A percentile compares a stretch with the other conserved stretches of the same genome.
Evolutionary conservation across 805 yeast species (phyloP).

Genomic region (Ogataea allantospora): DNA sequence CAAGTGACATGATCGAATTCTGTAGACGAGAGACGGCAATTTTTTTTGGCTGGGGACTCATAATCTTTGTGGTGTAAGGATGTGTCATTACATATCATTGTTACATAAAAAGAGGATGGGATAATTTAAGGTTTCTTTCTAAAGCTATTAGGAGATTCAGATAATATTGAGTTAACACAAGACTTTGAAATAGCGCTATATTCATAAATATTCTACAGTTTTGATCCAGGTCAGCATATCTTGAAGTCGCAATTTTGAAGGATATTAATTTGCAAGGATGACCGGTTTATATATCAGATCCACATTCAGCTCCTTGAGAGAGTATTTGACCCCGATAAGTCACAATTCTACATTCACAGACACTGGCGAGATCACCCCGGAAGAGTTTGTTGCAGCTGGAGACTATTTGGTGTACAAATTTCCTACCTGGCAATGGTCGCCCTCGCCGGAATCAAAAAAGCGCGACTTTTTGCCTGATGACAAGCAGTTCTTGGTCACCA

Average conservation of each 20-base stretch:
- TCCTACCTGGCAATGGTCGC: constrained; percentile 95
- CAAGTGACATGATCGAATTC: constrained; percentile 13
- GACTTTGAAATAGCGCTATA: constrained; percentile 1
- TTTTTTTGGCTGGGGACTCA: not conserved
- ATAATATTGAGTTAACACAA: not conserved
- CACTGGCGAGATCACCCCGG: constrained; percentile 94
- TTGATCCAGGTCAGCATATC: not conserved
- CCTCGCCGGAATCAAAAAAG: constrained; percentile 50
- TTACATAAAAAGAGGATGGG: constrained; percentile 4
- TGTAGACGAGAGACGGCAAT: no score
- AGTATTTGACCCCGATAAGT: constrained; percentile 87
- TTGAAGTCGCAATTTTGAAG: not conserved
- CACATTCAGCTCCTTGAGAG: constrained; percentile 79
- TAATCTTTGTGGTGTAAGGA: constrained; percentile 1
- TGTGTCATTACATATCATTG: not conserved
- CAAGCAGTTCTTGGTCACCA: constrained; percentile 84
- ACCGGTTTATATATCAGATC: constrained; percentile 52
- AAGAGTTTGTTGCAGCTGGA: constrained; percentile 92
- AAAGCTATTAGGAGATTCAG: constrained; percentile 1
- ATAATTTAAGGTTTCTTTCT: constrained; percentile 1
- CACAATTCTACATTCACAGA: constrained; percentile 80
- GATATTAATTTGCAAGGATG: constrained; percentile 24
- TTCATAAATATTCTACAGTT: not conserved
- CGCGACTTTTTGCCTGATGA: constrained; percentile 79
- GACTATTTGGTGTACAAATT: constrained; percentile 87